Conservation (phyloP, 2,329 filamentous ascomycete species). For the Pyrenochaeta sp. region DNA sequence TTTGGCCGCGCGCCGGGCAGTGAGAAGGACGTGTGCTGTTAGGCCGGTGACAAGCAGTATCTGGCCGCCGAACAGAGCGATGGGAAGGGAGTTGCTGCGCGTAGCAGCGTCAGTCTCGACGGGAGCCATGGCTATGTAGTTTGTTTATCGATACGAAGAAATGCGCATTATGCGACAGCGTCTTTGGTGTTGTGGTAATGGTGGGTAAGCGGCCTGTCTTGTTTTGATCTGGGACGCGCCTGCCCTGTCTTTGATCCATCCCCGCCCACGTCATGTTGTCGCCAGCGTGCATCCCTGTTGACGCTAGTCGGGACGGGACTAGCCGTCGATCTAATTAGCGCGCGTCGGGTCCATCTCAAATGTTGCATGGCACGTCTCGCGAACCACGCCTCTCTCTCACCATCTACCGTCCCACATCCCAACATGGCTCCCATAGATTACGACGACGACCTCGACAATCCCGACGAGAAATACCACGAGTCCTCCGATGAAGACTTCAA, state of each 20-base stretch:
- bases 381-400: too few species aligned
- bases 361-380: too few species aligned
- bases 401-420: conserved; percentile 6
- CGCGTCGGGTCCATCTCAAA: conserved; percentile 12
- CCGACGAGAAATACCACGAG: conserved; percentile 63
- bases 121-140: conserved; percentile 43
- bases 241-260: conserved; percentile 9
- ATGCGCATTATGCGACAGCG: conserved; percentile 22
- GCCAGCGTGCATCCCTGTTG: conserved; percentile 13
- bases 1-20: conserved; percentile 39
- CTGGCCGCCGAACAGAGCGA: conserved; percentile 42
- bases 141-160: conserved; percentile 5
- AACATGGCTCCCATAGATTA: conserved; percentile 38
- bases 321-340: conserved; percentile 31
- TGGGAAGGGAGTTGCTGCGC: conserved; percentile 43
- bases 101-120: conserved; percentile 39
- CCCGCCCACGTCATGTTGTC: conserved; percentile 34
- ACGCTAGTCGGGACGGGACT: conserved; percentile 15
- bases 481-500: conserved; percentile 77
- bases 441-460: conserved; percentile 37
- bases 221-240: conserved; percentile 36
- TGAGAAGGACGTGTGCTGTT: conserved; percentile 37
- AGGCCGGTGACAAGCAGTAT: conserved; percentile 39
- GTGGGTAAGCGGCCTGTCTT: conserved; percentile 15
- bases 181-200: conserved; percentile 3